Evolutionary conservation across 192 early-diverging fungal species (phyloP), one percentile per base, ranked within the genome.

Genomic region (Coemansia sp.): DNA sequence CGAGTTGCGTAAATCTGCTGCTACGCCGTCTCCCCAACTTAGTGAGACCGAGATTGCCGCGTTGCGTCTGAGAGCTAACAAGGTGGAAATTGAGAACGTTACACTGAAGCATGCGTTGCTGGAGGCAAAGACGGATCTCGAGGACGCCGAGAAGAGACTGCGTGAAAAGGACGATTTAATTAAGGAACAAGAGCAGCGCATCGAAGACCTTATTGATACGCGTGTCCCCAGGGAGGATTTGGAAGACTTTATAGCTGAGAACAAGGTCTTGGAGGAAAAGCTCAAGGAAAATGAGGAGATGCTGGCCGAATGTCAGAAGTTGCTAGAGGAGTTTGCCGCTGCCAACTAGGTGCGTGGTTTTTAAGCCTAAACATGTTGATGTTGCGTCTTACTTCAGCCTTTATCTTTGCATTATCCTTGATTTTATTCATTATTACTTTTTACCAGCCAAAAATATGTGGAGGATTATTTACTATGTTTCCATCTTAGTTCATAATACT

Each of bases 211-310:
- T 10, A 75, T 83, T 27, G 76, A 83, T 50, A 65, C 76, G 66
- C 81, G 77, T n/a, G 81, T 83, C 2, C 81, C 81, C 15, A 44
- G 47, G 65, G 81, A 83, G 34, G 81, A 83, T 47, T 75, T 83
- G 81, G 52, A 83, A 52, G 81, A 75, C 22, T 41, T 83, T 11
- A 69, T 83, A 57, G 73, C 60, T 3, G 76, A 79, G 57, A 83
- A 83, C 62, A 43, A 61, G 29, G 13, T 5, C 1, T 44, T 44
- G 43, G 15, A 11, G 11, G 16, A 61, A 60, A 76, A 83, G 34
- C 69, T 83, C 43, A 60, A 49, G 18, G 81, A 83, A 31, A 79
- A 79, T 65, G 81, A 83, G 61, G 66, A 58, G 0, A 60, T 83
- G 18, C 66, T 83, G 49, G 72, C 76, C 39, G 81, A 83, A 50